Evolutionary conservation across 2,329 filamentous ascomycete genomes (phyloP), one percentile per base, ranked within the genome.

Genomic region (Coleophoma cylindrospora): DNA sequence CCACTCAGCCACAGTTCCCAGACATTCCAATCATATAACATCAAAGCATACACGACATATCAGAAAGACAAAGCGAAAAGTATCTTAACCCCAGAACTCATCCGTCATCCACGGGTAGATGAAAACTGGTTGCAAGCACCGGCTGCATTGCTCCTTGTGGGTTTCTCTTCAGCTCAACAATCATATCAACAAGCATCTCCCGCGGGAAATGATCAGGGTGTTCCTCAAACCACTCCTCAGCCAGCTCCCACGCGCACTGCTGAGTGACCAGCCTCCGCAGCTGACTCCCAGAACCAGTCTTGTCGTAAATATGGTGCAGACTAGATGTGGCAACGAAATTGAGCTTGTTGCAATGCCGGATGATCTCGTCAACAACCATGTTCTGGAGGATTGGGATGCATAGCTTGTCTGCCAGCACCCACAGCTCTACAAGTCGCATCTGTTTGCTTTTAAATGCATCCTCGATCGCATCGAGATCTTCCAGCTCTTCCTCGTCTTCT

Each of bases 251-350:
- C 12, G 41, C 41, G n/a, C 21, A 14, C 13, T 14, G 19, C n/a
- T 44, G 19, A 9, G 32, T 27, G 21, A 44, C 21, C 5, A 44
- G 8, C 7, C 22, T 13, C n/a, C 41, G 5, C 12, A 44, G n/a
- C 8, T 11, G 13, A 33, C 41, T 44, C 9, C 21, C 11, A 4
- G 11, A 10, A 43, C 37, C 15, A n/a, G 27, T 43, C 13, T 77
- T 3, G 68, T 72, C 1, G 68, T 83, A 9, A 68, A 68, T 2
- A 83, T 80, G 60, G 48, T 80, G 69, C 40, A 81, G 81, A 64
- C 71, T 70, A 2, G 69, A 82, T 0, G 75, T 74, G 1, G 69
- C 71, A 2, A 82, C 81, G 57, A 59, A 64, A 9, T 36, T 40
- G n/a, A 17, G n/a, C 0, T 21, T 21, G 22, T 19, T 21, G 15